A percentile compares a stretch with the other conserved stretches of the same genome.
These are phyloP conservation scores for Amanita rubescens DNA, from an alignment of 768 basidiomycete species.

Conservation along the genomic window DNA sequence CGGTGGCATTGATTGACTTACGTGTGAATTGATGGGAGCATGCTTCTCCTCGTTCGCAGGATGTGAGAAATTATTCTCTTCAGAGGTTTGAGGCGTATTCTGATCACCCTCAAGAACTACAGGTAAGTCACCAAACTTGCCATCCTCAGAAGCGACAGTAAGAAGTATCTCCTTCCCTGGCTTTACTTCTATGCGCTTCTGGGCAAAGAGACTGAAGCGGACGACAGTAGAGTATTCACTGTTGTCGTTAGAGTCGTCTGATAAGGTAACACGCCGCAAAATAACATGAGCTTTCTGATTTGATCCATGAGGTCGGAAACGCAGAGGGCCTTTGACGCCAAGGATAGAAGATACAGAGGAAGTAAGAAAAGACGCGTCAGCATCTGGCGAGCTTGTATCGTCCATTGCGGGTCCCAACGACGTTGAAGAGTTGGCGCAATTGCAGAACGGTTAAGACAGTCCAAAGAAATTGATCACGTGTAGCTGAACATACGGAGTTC, in stretches of 20 bases:
- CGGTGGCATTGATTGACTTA: conserved; percentile 42
- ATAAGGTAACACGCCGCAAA: conserved; percentile 49
- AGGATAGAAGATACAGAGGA: conserved; percentile 45
- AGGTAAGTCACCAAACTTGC: conserved; percentile 46
- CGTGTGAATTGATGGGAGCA: conserved; percentile 17
- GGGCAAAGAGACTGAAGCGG: conserved; percentile 59
- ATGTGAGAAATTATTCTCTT: conserved; percentile 34
- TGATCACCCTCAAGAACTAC: conserved; percentile 54
- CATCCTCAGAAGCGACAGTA: conserved; percentile 45
- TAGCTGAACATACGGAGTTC: neutral
- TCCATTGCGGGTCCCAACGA: conserved; percentile 22
- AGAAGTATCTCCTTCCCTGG: conserved; percentile 67
- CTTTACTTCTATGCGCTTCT: conserved; percentile 63
- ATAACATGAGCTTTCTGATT: conserved; percentile 65
- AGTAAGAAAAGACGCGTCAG: conserved; percentile 19
- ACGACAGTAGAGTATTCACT: conserved; percentile 31
- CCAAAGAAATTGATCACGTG: neutral
- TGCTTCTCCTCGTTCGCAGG: conserved; percentile 34
- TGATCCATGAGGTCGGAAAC: conserved; percentile 59
- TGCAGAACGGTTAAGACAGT: neutral
- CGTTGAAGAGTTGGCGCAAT: neutral
- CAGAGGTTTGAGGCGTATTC: conserved; percentile 26
- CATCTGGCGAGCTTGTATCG: conserved; percentile 29
- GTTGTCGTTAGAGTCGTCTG: conserved; percentile 38
- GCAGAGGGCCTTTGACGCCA: conserved; percentile 53